These are phyloP conservation scores for Spergularia marina DNA, from an alignment of 148 eudicot species.

Conservation along the genomic window DNA sequence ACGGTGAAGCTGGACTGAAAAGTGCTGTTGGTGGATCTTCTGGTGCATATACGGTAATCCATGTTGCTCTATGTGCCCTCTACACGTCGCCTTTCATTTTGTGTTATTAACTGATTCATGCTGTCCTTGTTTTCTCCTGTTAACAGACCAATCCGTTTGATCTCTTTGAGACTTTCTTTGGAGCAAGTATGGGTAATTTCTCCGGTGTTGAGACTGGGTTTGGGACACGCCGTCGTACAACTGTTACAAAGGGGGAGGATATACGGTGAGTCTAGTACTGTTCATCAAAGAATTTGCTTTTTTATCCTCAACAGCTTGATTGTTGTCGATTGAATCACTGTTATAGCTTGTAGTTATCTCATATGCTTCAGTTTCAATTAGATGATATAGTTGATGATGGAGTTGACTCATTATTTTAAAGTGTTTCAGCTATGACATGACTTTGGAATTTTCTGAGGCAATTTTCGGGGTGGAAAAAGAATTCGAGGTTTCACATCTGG, in stretches of 20 bases:
- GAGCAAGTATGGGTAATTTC: slow-evolving; percentile 78
- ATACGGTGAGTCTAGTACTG: slow-evolving; percentile 68
- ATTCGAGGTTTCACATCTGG: slow-evolving; percentile 86
- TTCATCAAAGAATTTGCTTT: not conserved
- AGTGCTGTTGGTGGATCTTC: slow-evolving; percentile 72
- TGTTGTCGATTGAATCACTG: not conserved
- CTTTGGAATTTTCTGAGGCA: slow-evolving; percentile 74
- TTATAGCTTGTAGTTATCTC: not conserved
- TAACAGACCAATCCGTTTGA: slow-evolving; percentile 92
- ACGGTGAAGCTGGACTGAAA: slow-evolving; percentile 97
- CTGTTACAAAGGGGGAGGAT: slow-evolving; percentile 89
- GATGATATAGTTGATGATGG: slow-evolving; percentile 8
- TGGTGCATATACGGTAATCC: slow-evolving; percentile 84
- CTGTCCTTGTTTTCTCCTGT: slow-evolving; percentile 4
- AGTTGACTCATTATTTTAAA: slow-evolving; percentile 38
- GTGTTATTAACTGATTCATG: slow-evolving; percentile 5
- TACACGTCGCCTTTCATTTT: not conserved
- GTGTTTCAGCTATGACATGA: slow-evolving; percentile 89
- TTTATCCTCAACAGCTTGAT: not conserved
- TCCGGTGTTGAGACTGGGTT: slow-evolving; percentile 76
- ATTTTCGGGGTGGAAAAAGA: slow-evolving; percentile 92
- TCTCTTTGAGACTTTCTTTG: slow-evolving; percentile 96
- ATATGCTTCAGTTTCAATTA: not conserved
- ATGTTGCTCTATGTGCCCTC: slow-evolving; percentile 12
- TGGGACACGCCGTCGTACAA: slow-evolving; percentile 63